These are phyloP conservation scores for Rhodosporidiobolus sp. DNA, from an alignment of 768 basidiomycete species.

Conservation along the genomic window DNA sequence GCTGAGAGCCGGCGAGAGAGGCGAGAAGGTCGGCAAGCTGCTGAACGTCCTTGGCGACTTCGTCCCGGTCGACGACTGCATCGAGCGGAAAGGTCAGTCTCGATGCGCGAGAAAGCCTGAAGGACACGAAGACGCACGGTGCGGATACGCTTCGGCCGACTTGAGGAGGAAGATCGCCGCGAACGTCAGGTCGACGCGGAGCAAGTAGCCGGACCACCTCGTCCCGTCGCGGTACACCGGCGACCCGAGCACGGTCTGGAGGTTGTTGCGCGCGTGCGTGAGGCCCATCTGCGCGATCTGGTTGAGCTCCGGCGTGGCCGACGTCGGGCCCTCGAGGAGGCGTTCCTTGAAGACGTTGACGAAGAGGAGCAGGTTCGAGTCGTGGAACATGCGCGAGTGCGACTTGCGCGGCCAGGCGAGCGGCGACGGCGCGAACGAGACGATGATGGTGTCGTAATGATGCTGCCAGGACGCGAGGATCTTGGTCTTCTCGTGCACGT, in stretches of 20 bases:
- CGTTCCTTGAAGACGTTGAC: neutral
- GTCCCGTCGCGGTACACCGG: constrained; percentile 1
- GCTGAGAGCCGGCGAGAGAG: constrained; percentile 4
- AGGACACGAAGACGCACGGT: neutral
- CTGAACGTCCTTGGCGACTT: neutral
- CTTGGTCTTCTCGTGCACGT: constrained; percentile 1
- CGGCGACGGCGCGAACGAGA: neutral
- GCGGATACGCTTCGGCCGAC: neutral
- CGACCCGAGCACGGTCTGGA: constrained; percentile 11
- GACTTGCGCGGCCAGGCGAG: constrained; percentile 13
- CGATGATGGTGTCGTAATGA: constrained; percentile 12
- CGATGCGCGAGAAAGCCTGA: neutral
- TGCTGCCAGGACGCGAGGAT: neutral
- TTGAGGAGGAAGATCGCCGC: constrained; percentile 14
- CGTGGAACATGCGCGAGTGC: constrained; percentile 10
- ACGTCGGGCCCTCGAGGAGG: constrained; percentile 8
- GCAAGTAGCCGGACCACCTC: constrained; percentile 11
- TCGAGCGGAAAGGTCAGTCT: too few species aligned
- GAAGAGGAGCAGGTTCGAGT: constrained; percentile 8
- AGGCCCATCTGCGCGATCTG: constrained; percentile 8
- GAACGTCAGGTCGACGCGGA: constrained; percentile 11
- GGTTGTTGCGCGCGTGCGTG: neutral
- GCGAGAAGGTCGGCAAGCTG: constrained; percentile 7
- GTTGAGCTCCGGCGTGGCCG: neutral
- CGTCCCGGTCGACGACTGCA: constrained; percentile 13